Evolutionary conservation across 2,329 filamentous ascomycete species (phyloP).

Genomic region (Ophiosphaerella korrae): DNA sequence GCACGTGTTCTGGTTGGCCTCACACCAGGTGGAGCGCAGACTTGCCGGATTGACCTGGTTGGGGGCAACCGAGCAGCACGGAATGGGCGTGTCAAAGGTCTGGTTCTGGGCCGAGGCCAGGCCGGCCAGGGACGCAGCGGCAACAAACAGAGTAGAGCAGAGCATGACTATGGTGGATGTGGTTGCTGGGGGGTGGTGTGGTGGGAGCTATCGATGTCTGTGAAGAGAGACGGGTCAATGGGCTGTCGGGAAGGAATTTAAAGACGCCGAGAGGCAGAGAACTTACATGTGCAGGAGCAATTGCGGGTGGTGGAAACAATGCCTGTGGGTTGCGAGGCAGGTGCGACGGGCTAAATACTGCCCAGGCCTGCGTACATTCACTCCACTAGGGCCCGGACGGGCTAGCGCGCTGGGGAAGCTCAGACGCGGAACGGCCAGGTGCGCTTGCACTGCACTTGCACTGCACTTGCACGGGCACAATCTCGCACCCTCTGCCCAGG

Average conservation of each 20-base stretch:
- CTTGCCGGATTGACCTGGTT: slow-evolving; percentile 41
- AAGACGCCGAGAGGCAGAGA: too few species aligned
- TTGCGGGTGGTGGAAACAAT: background rate
- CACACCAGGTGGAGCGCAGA: slow-evolving; percentile 59
- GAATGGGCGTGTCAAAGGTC: slow-evolving; percentile 40
- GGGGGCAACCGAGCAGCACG: slow-evolving; percentile 51
- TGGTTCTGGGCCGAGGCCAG: slow-evolving; percentile 53
- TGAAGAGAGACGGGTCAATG: slow-evolving; percentile 27
- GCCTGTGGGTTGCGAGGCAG: slow-evolving; percentile 8
- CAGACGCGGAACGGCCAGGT: slow-evolving; percentile 18
- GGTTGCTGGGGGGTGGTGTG: slow-evolving; percentile 10
- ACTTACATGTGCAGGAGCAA: slow-evolving; percentile 6
- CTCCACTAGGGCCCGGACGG: slow-evolving; percentile 1
- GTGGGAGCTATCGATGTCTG: slow-evolving; percentile 47
- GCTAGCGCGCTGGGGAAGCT: slow-evolving; percentile 19
- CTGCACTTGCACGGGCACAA: background rate
- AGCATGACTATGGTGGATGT: slow-evolving; percentile 45
- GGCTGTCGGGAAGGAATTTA: slow-evolving; percentile 11
- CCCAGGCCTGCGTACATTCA: slow-evolving; percentile 16
- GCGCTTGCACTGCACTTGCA: background rate
- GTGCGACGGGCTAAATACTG: slow-evolving; percentile 19
- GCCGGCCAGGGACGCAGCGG: slow-evolving; percentile 54
- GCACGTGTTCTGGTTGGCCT: slow-evolving; percentile 64
- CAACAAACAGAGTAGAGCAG: slow-evolving; percentile 54
- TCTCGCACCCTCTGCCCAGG: slow-evolving; percentile 6